phyloP scores from a whole-genome alignment of 306 rosid species.

The Glycyrrhiza uralensis region DNA sequence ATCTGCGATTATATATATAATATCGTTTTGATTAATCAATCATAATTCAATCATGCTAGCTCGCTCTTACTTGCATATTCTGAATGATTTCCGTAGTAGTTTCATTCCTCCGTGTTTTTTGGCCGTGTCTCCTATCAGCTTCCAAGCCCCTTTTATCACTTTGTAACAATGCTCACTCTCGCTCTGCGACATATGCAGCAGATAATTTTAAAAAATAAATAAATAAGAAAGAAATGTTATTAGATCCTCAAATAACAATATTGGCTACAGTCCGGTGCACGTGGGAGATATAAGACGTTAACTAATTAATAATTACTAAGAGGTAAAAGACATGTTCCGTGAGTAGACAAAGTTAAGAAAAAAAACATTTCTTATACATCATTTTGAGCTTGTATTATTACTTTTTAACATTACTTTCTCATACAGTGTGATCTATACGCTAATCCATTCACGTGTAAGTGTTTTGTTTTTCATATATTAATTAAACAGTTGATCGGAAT shows the following conservation, averaged over 20 bases:
- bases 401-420: not conserved
- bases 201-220: not conserved
- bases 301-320: not conserved
- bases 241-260: not conserved
- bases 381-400: not conserved
- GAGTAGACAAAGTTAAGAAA: not conserved
- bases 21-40: no score
- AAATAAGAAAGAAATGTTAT: not conserved
- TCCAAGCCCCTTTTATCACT: constrained; percentile 67
- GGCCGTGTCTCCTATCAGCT: constrained; percentile 37
- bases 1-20: not conserved
- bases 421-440: not conserved
- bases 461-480: not conserved
- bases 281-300: not conserved
- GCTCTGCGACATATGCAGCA: constrained; percentile 37
- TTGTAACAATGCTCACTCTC: constrained; percentile 80
- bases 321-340: not conserved
- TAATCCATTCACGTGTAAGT: not conserved
- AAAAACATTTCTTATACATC: not conserved
- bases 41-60: not conserved
- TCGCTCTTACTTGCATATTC: constrained; percentile 67
- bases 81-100: constrained; percentile 52
- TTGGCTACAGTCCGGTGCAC: not conserved
- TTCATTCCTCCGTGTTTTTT: constrained; percentile 36
- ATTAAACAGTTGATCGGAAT: not conserved